A percentile compares a stretch with the other conserved stretches of the same genome.
Conservation (phyloP, 148 eudicot species). For the Camellia japonica region DNA sequence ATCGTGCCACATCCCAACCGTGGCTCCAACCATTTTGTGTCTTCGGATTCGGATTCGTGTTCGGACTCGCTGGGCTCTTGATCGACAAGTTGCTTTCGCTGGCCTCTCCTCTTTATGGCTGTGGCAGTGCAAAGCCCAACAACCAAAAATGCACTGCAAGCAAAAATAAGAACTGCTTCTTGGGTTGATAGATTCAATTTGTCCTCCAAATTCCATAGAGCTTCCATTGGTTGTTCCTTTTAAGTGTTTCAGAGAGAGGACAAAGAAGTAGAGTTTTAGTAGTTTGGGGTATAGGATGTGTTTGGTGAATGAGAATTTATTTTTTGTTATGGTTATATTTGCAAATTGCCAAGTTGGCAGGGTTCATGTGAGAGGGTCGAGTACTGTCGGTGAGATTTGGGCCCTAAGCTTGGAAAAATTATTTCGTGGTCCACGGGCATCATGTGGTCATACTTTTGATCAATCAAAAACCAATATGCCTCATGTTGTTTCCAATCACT, state of each 20-base stretch:
- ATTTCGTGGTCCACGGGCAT: too few species aligned
- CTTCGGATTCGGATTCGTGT: not conserved
- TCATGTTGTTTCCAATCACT: too few species aligned
- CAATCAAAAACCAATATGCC: too few species aligned
- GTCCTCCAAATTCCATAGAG: slow-evolving; percentile 70
- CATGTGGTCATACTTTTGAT: too few species aligned
- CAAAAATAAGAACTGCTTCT: slow-evolving; percentile 37
- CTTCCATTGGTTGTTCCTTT: slow-evolving; percentile 36
- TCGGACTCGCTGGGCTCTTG: slow-evolving; percentile 16
- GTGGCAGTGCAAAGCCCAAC: slow-evolving; percentile 30
- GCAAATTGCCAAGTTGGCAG: slow-evolving; percentile 6
- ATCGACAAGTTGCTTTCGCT: slow-evolving; percentile 8
- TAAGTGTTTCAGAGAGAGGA: not conserved
- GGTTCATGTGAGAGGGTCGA: slow-evolving; percentile 10
- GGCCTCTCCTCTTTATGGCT: slow-evolving; percentile 20
- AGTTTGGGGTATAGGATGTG: not conserved
- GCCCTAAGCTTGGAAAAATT: not conserved
- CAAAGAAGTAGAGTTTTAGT: not conserved
- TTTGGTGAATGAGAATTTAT: not conserved
- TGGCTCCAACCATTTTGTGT: not conserved
- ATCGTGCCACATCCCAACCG: slow-evolving; percentile 20
- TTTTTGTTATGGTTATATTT: slow-evolving; percentile 13
- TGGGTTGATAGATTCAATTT: slow-evolving; percentile 60
- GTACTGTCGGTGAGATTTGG: slow-evolving; percentile 20
- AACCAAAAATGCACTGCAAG: slow-evolving; percentile 35